These are phyloP conservation scores for Harringtonia aguacate DNA, from an alignment of 2,329 filamentous ascomycete genomes.

Conservation along the genomic window DNA sequence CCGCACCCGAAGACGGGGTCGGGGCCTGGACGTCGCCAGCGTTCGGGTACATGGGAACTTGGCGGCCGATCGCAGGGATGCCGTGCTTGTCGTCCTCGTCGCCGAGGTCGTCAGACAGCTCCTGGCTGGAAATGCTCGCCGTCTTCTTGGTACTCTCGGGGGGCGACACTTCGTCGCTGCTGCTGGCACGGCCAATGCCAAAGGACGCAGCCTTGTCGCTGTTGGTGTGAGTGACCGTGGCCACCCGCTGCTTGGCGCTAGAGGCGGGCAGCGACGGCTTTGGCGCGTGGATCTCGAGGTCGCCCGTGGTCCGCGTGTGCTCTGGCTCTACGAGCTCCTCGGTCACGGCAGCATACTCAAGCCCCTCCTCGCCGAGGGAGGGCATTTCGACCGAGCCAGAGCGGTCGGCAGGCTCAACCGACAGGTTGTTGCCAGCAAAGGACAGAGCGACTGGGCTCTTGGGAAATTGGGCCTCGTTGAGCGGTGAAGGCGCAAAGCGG, in stretches of 20 bases:
- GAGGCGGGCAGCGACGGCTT: constrained; percentile 73
- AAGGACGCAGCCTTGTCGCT: constrained; percentile 78
- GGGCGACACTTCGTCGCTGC: constrained; percentile 37
- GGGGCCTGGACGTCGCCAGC: constrained; percentile 95
- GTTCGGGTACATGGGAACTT: constrained; percentile 87
- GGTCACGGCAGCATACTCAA: constrained; percentile 62
- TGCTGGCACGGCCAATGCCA: constrained; percentile 62
- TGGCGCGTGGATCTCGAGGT: constrained; percentile 80
- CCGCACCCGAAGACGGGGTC: constrained; percentile 54
- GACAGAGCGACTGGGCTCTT: constrained; percentile 29
- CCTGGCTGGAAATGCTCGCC: constrained; percentile 41
- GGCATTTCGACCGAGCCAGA: constrained; percentile 73
- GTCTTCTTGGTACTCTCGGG: constrained; percentile 50
- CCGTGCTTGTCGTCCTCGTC: constrained; percentile 72
- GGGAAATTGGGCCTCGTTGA: constrained; percentile 58
- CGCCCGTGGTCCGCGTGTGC: constrained; percentile 67
- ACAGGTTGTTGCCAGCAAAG: constrained; percentile 18
- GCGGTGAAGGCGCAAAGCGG: constrained; percentile 73
- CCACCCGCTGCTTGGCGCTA: constrained; percentile 75
- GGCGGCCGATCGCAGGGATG: constrained; percentile 83
- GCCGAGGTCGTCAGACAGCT: constrained; percentile 32
- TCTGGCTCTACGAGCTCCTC: constrained; percentile 47
- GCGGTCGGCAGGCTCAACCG: constrained; percentile 39
- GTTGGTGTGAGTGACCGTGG: constrained; percentile 80
- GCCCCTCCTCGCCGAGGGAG: constrained; percentile 79